phyloP scores from a whole-genome alignment of 306 rosid species.

The Argentina anserina region DNA sequence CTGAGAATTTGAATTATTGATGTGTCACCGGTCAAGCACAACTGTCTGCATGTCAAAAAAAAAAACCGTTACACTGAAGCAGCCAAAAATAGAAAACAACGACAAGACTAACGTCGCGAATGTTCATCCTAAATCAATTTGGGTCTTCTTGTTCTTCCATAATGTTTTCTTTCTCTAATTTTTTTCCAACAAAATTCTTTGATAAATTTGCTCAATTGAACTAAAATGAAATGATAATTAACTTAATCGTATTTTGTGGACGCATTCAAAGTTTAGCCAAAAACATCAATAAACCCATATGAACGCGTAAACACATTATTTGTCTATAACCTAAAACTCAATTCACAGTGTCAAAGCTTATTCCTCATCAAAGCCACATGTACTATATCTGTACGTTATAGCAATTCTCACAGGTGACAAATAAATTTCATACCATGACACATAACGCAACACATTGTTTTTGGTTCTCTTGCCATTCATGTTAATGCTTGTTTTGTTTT shows the following conservation, averaged over 20 bases:
- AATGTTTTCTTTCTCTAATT: neutral
- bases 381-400: neutral
- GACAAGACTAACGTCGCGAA: neutral
- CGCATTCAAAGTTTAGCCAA: neutral
- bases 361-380: neutral
- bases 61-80: neutral
- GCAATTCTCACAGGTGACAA: neutral
- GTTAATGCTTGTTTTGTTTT: neutral
- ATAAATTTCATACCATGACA: neutral
- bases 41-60: neutral
- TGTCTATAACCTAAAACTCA: neutral
- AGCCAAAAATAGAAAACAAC: neutral
- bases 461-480: neutral
- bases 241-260: neutral
- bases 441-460: neutral
- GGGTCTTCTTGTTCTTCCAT: neutral
- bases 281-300: neutral
- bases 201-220: too few relatives aligned
- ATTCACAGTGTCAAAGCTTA: neutral
- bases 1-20: neutral
- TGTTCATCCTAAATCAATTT: neutral
- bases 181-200: neutral
- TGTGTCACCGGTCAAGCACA: neutral
- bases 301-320: neutral
- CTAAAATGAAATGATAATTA: too few relatives aligned